These are phyloP conservation scores for Pleurotus salmoneostramineus DNA, from an alignment of 768 basidiomycete genomes.

Conservation along the genomic window DNA sequence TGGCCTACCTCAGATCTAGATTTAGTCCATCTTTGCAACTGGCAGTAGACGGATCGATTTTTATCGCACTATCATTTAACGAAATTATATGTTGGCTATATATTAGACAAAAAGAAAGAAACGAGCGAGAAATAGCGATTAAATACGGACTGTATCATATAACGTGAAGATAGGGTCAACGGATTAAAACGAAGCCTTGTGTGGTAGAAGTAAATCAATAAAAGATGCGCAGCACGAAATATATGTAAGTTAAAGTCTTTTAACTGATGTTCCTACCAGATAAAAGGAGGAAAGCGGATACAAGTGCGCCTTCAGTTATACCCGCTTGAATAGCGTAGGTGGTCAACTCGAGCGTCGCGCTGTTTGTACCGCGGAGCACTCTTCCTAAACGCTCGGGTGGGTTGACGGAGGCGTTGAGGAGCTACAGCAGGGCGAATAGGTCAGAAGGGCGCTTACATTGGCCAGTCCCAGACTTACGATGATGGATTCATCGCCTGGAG, in stretches of 20 bases:
- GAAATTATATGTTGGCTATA: too few relatives aligned
- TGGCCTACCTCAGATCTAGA: too few relatives aligned
- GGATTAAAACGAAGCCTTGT: too few relatives aligned
- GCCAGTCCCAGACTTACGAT: slow-evolving; percentile 34
- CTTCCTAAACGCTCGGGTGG: slow-evolving; percentile 41
- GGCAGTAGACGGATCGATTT: too few relatives aligned
- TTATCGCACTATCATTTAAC: too few relatives aligned
- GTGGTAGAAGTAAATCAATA: background rate
- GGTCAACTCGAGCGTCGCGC: slow-evolving; percentile 51
- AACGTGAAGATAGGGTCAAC: too few relatives aligned
- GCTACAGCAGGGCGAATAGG: slow-evolving; percentile 25
- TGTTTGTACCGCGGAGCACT: slow-evolving; percentile 38
- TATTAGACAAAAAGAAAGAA: too few relatives aligned
- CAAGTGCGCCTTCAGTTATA: slow-evolving; percentile 47
- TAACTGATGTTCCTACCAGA: slow-evolving; percentile 64
- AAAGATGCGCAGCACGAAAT: background rate
- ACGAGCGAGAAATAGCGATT: too few relatives aligned
- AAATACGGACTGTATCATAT: too few relatives aligned
- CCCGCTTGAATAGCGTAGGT: slow-evolving; percentile 50
- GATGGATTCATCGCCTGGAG: slow-evolving; percentile 48
- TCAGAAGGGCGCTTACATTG: background rate
- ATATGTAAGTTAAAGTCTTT: background rate
- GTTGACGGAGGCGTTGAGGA: slow-evolving; percentile 37
- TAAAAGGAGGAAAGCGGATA: slow-evolving; percentile 52
- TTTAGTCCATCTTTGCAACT: too few relatives aligned